A percentile compares a stretch with the other conserved stretches of the same genome.
phyloP scores from a whole-genome alignment of 495 filamentous ascomycete genomes.

The Hapsidospora chrysogenum region DNA sequence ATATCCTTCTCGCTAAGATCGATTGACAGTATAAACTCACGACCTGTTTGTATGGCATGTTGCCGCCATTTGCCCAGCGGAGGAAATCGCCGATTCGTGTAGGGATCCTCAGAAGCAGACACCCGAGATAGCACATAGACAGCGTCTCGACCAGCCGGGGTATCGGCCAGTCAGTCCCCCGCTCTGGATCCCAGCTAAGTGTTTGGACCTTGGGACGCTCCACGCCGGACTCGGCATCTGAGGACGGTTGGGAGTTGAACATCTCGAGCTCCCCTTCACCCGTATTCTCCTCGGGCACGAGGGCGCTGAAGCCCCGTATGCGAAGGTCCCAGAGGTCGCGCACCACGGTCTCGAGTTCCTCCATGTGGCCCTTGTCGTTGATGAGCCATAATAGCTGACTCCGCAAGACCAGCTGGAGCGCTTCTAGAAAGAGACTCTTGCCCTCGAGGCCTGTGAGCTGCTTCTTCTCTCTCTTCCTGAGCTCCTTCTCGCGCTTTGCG shows the following conservation, averaged over 20 bases:
- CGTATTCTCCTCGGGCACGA: conserved; percentile 2
- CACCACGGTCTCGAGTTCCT: conserved; percentile 31
- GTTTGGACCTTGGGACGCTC: neutral
- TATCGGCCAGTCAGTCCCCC: conserved; percentile 14
- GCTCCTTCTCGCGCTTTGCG: conserved; percentile 24
- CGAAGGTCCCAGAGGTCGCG: conserved; percentile 33
- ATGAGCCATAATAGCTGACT: conserved; percentile 26
- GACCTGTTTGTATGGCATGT: conserved; percentile 21
- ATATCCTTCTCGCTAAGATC: no score
- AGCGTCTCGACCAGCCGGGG: conserved; percentile 24
- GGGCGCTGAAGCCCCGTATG: conserved; percentile 20
- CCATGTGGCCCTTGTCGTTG: conserved; percentile 17
- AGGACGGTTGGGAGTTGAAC: conserved; percentile 22
- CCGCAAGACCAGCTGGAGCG: conserved; percentile 56
- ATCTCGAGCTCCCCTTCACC: conserved; percentile 8
- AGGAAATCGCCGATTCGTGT: conserved; percentile 26
- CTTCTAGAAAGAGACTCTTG: conserved; percentile 63
- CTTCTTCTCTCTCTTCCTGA: conserved; percentile 34
- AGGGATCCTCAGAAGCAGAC: conserved; percentile 22
- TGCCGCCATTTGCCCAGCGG: conserved; percentile 21
- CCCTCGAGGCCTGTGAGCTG: conserved; percentile 44
- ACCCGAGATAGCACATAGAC: conserved; percentile 27
- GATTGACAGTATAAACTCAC: no score
- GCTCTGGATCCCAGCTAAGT: conserved; percentile 6
- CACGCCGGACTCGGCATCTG: conserved; percentile 1